Evolutionary conservation across 768 basidiomycete genomes (phyloP).

Genomic region (Panaeolus cyanescens): DNA sequence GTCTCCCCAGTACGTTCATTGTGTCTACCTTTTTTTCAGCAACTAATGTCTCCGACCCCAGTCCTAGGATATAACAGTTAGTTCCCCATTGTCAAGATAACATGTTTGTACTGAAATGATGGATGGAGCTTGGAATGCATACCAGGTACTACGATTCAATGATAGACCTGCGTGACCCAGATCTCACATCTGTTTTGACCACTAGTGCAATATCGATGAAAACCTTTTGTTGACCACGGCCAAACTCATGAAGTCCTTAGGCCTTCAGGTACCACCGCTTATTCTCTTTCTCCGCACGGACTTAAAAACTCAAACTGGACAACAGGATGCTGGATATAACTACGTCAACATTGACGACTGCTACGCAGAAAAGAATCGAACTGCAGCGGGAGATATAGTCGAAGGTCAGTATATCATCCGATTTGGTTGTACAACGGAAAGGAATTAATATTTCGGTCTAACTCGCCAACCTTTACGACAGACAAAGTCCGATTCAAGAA

Average conservation of each 20-base stretch:
- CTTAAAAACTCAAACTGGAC: background rate
- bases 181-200: background rate
- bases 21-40: background rate
- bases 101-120: background rate
- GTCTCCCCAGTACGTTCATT: constrained; percentile 34
- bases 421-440: background rate
- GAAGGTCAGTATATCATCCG: constrained; percentile 40
- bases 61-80: constrained; percentile 68
- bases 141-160: constrained; percentile 41
- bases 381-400: constrained; percentile 52
- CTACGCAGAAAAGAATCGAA: constrained; percentile 60
- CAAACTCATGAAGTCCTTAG: constrained; percentile 49
- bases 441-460: no score
- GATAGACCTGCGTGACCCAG: background rate
- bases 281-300: background rate
- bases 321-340: constrained; percentile 57
- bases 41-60: constrained; percentile 18
- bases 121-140: constrained; percentile 55
- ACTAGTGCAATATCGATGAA: constrained; percentile 62
- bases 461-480: constrained; percentile 15
- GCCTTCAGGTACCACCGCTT: constrained; percentile 41
- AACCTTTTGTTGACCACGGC: constrained; percentile 51
- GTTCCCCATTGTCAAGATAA: constrained; percentile 19
- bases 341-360: constrained; percentile 68
- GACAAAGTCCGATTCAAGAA: constrained; percentile 54